Evolutionary conservation across 495 filamentous ascomycete genomes (phyloP), one percentile per base, ranked within the genome.

Genomic region (Neurospora sp.): DNA sequence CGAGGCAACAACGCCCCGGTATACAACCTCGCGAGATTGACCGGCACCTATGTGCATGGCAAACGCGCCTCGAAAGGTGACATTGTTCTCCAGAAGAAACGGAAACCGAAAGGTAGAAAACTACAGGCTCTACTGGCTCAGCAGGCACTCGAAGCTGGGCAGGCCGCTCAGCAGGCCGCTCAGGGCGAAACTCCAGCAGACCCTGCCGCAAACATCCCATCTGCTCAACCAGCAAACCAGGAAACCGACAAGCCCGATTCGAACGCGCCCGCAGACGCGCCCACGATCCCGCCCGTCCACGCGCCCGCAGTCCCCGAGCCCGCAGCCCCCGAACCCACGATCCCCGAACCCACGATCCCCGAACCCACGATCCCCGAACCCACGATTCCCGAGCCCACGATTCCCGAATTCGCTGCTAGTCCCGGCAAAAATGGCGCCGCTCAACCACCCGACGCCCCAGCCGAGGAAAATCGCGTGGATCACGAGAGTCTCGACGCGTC

Each of bases 11-110:
- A 82, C 68, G 73, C 84, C 9, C 83, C 83, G 4, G 82, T 87
- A 31, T 90, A 89, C 79, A 90, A 90, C 71, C 78, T 89, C 38
- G 81, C 85, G 40, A 81, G 85, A 53, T 78, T 89, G 8, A 81
- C 78, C 38, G 85, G 86, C 17, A 87, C 84, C 20, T 81, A 80
- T 17, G 75, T 76, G 42, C 83, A 85, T 71, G 83, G 83, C 27
- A 83, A 79, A 38, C 81, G 82, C 70, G 74, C 79, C 70, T 71
- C 81, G 10, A 84, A 82, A 31, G 82, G 82, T 31, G 83, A 84
- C 69, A 38, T 75, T 10, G 78, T 78, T 4, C 73, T 76, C 73
- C 79, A 79, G 69, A 80, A 79, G 74, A 78, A 79, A 41, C 79
- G 81, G 31, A 61, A 61, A 61, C 53, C 53, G 3, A 61, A 61